These are phyloP conservation scores for Schizopora paradoxa DNA, from an alignment of 1,284 basidiomycete genomes.

Conservation along the genomic window DNA sequence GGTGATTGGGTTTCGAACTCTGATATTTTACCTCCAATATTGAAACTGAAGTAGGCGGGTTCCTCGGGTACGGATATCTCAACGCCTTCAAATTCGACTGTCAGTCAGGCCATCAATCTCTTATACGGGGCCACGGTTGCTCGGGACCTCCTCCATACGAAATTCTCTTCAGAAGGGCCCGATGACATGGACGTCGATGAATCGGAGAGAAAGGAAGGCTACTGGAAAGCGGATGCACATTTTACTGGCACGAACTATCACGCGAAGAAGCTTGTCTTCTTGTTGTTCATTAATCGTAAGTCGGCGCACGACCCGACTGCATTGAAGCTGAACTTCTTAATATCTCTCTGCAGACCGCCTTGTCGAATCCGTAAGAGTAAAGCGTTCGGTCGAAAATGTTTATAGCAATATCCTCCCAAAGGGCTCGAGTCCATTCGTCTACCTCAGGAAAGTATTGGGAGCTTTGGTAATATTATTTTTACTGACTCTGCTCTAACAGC, in stretches of 20 bases:
- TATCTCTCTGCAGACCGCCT: conserved; percentile 65
- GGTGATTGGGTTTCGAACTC: conserved; percentile 36
- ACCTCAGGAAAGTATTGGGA: conserved; percentile 64
- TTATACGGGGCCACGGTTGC: conserved; percentile 81
- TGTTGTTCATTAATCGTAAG: conserved; percentile 97
- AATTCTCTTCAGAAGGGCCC: conserved; percentile 28
- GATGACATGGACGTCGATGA: conserved; percentile 31
- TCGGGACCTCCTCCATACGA: conserved; percentile 70
- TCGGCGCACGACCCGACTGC: too few species aligned
- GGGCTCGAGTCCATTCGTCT: conserved; percentile 87
- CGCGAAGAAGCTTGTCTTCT: conserved; percentile 77
- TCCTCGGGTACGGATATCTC: conserved; percentile 76
- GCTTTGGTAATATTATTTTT: neutral
- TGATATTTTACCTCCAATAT: neutral
- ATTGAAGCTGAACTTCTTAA: conserved; percentile 1
- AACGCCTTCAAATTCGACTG: conserved; percentile 68
- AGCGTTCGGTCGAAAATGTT: conserved; percentile 81
- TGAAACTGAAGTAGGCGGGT: conserved; percentile 48
- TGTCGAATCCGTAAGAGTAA: conserved; percentile 87
- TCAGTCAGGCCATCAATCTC: conserved; percentile 69
- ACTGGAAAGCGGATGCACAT: conserved; percentile 68
- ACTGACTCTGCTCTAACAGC: conserved; percentile 41
- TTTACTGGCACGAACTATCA: conserved; percentile 89
- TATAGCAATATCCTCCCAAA: conserved; percentile 90
- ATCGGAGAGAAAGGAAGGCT: conserved; percentile 30